Evolutionary conservation across 75 land plant species (phyloP), one percentile per base, ranked within the genome.

Genomic region (Isoetes taiwanensis): DNA sequence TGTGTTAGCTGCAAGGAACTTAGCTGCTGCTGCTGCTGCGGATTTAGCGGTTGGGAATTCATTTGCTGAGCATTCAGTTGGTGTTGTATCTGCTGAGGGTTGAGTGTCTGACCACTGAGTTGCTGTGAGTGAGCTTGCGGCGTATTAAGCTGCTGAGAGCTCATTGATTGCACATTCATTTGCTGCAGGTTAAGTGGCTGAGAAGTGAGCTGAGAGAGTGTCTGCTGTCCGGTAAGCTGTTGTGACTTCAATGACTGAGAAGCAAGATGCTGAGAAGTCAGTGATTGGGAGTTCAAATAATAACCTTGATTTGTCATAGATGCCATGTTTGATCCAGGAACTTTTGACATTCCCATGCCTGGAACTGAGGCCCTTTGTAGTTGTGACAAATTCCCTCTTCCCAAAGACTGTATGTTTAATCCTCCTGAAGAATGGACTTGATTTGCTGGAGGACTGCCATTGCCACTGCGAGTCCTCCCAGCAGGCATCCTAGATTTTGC

Each of bases 291-390:
- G 38, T 75, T 90, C 62, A 81, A 17, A 61, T 76, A 74, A 30
- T 70, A 56, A 52, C 58, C 78, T 52, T 70, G 64, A 6, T 70
- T 78, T 19, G 75, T 6, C 24, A 58, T 43, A 12, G 64, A 25
- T 37, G 30, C 24, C 43, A 70, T 66, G 24, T 37, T 54, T 29
- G 61, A 43, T 8, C 62, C 27, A 3, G 65, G 46, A 30, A 79
- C 61, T 59, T 76, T 82, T 25, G 86, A 80, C 12, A 86, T 77
- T 10, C 77, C 75, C 76, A 84, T 72, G 1, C 79, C 67, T 17
- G 63, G 60, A 30, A 57, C 57, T 28, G 72, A 26, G 28, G 76
- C 61, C 19, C 80, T 68, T 40, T 73, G 85, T 64, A 81, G 43
- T 5, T 72, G 59, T 33, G 34, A 75, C 38, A 80, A 53, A 71